Base-by-base conservation (phyloP, 129 eudicot genomes). In the Flaveria trinervia region DNA sequence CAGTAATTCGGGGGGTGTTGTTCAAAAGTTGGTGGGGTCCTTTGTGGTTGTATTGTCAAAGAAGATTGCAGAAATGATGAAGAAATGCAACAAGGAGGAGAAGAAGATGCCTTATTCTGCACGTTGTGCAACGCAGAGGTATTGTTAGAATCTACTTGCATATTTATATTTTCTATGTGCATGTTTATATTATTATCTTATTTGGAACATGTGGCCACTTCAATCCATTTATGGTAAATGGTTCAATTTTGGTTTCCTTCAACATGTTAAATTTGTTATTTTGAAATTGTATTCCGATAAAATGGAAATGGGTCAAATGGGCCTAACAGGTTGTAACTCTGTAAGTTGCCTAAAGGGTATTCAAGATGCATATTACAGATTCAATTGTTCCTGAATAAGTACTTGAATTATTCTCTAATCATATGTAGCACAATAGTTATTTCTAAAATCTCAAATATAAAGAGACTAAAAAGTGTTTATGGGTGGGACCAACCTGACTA, bases 51-150 rank as follows among this genome's bases (percentile, higher is more conserved):
- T 60, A 52, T 93, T 76, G 95, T 90, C 52, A 84, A 64, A 62
- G 92, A 90, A 82, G 98, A 93, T 80, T 93, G 96, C 46, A 92
- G 92, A 16, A 89, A 88, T 36, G 92, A 90, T 67, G 94, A 90
- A 73, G 89, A 89, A 68, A 65, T 83, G 82, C 87, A 92, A 72
- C 90, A 77, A 82, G 79, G 80, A 59, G 96, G 84, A 55, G 96
- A 90, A 76, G 95, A 93, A 72, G 92, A 90, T 48, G 98, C 94
- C 76, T 84, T 90, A 57, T 93, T 88, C 79, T 93, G 98, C 88
- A 93, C 98, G 33, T 66, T 93, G 79, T 93, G 98, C 82, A 88
- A 90, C 79, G 96, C 96, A 17, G 96, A 93, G 96, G 98, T 93
- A 83, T 65, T 46, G 25, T 20, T 50, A 12, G 2, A 50, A 70